phyloP scores from a whole-genome alignment of 768 basidiomycete species.

The Crepidotus variabilis region DNA sequence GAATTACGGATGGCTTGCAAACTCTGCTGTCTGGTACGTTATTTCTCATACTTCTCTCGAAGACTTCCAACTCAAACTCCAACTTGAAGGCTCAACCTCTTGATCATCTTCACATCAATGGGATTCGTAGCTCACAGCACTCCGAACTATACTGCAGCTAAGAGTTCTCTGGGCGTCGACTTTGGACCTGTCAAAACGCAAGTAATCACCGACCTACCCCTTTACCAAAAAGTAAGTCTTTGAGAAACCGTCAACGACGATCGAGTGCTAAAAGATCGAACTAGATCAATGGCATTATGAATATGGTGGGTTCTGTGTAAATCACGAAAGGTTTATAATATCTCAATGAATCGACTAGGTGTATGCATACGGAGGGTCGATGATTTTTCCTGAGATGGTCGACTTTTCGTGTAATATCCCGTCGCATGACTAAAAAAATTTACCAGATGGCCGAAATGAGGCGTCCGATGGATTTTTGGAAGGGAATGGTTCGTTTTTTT shows the following conservation, averaged over 20 bases:
- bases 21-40: constrained; percentile 44
- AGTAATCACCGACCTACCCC: constrained; percentile 32
- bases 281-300: constrained; percentile 61
- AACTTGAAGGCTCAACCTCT: constrained; percentile 45
- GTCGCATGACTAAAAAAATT: constrained; percentile 16
- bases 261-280: constrained; percentile 9
- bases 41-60: no score
- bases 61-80: no score
- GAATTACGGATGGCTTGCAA: constrained; percentile 49
- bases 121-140: constrained; percentile 51
- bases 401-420: not conserved
- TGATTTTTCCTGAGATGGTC: constrained; percentile 44
- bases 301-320: constrained; percentile 33
- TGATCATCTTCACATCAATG: constrained; percentile 58
- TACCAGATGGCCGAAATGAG: constrained; percentile 65
- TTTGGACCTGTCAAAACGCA: constrained; percentile 33
- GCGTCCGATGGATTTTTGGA: constrained; percentile 67
- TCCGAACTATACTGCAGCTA: constrained; percentile 48
- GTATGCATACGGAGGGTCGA: constrained; percentile 52
- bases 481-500: constrained; percentile 48
- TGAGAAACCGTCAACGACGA: constrained; percentile 11
- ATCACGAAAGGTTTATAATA: no score
- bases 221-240: constrained; percentile 30
- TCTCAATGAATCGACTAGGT: constrained; percentile 26
- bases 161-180: constrained; percentile 27